phyloP scores from a whole-genome alignment of 2,329 filamentous ascomycete species.

The Aphanocladium album region DNA sequence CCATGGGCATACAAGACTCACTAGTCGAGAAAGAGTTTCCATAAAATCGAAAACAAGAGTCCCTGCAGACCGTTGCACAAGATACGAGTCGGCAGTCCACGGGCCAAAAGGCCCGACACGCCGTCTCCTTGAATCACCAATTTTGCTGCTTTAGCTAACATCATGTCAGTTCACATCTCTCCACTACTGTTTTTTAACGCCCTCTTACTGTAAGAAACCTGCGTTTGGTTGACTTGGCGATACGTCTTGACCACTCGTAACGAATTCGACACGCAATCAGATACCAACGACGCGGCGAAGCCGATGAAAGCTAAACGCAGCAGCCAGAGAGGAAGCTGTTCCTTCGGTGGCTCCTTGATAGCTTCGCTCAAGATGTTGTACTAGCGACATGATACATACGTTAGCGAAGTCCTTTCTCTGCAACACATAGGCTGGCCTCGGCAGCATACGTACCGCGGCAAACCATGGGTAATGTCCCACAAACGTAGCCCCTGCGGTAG shows the following conservation, averaged over 20 bases:
- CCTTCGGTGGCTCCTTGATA: conserved; percentile 35
- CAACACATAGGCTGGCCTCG: background rate
- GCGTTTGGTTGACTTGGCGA: conserved; percentile 43
- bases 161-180: background rate
- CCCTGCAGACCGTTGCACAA: conserved; percentile 44
- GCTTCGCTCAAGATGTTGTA: conserved; percentile 39
- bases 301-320: conserved; percentile 38
- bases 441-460: conserved; percentile 33
- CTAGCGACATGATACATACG: conserved; percentile 20
- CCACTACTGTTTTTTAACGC: too few species aligned
- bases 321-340: conserved; percentile 37
- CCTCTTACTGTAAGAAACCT: conserved; percentile 39
- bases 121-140: conserved; percentile 37
- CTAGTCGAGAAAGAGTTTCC: conserved; percentile 45
- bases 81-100: conserved; percentile 43
- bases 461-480: conserved; percentile 48
- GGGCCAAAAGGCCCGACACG: conserved; percentile 36
- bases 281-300: conserved; percentile 23
- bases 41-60: conserved; percentile 42
- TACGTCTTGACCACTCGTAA: conserved; percentile 45
- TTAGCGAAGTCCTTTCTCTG: background rate
- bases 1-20: conserved; percentile 24
- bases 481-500: conserved; percentile 44
- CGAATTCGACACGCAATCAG: conserved; percentile 43
- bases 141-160: conserved; percentile 36